Percentiles rank a stretch among this genome's conserved stretches.
Conservation (phyloP, 345 rosid species). For the Kernera saxatilis region DNA sequence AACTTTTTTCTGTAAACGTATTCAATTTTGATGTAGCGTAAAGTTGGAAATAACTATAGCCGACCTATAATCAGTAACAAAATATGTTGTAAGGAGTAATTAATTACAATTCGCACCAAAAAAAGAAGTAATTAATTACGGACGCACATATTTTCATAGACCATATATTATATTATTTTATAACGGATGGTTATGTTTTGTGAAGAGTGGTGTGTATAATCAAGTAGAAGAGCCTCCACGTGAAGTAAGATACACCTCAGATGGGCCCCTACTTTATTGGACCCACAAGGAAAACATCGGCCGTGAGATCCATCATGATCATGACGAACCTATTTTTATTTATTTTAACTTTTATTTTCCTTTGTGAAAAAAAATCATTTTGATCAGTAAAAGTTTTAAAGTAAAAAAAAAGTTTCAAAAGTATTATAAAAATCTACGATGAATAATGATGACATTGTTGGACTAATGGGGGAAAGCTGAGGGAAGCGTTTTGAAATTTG, state of each 20-base stretch:
- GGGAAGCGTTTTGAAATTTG: background rate
- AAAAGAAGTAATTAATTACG: background rate
- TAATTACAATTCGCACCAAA: no score
- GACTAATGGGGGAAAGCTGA: constrained; percentile 15
- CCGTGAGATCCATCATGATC: constrained; percentile 15
- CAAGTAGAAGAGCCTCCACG: constrained; percentile 10
- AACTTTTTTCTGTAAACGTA: background rate
- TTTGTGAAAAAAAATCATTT: background rate
- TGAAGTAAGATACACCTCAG: constrained; percentile 3
- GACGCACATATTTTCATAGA: background rate
- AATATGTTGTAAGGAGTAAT: background rate
- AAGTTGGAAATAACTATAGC: background rate
- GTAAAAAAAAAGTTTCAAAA: background rate
- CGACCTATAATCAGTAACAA: constrained; percentile 6
- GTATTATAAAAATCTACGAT: background rate
- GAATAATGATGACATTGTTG: constrained; percentile 23
- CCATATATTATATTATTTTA: background rate
- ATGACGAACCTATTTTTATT: background rate
- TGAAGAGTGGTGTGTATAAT: background rate
- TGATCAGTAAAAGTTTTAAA: background rate
- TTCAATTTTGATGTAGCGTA: background rate
- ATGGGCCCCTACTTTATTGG: constrained; percentile 12
- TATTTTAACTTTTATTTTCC: background rate
- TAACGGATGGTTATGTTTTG: background rate
- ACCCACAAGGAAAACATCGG: background rate